Base-by-base conservation (phyloP, 768 basidiomycete species). In the Termitomyces sp. region DNA sequence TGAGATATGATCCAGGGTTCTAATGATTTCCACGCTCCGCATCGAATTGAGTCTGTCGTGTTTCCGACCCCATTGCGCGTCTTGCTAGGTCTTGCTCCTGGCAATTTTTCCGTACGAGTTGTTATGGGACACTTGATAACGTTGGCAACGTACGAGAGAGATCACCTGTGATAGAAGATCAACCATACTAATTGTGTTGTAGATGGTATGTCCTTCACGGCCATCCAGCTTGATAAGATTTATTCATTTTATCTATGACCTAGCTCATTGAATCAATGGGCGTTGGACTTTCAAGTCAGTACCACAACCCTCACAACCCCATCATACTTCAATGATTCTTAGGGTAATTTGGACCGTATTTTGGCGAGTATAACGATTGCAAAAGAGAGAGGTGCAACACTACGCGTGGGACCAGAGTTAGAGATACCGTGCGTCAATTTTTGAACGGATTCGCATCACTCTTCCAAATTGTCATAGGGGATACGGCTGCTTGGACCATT, bases 401-500 rank as follows among this genome's bases (percentile, higher is more conserved):
- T 99, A 32, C 79, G 97, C 68, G 96, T 99, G 23, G 97, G 97
- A 11, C 97, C 97, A 9, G 97, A 98, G 67, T 78, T 98, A 6
- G 97, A 99, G 73, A 94, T 99, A 59, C 88, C 96, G 89, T 94
- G 48, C 48, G 73, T 67, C 27, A 12, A 28, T 12, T 57, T 34
- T 2, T 47, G 17, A 27, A 10, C 12, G 23, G 41, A 52, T 52
- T 19, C 11, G 16, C 10, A 35, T 19, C 50, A 40, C 19, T 48
- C 45, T 12, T 43, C 40, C 55, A 51, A 6, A 35, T n/a, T 19
- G 17, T 19, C 64, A 27, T 6, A 95, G 93, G 23, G 97, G 96
- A 4, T 99, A 98, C 73, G 97, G 97, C 3, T 99, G 97, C 71
- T 79, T 94, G 51, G 97, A 99, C 67, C 96, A 98, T 65, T 99